Evolutionary conservation across 2,329 filamentous ascomycete genomes (phyloP), one percentile per base, ranked within the genome.

Genomic region (Trichoderma koningii): DNA sequence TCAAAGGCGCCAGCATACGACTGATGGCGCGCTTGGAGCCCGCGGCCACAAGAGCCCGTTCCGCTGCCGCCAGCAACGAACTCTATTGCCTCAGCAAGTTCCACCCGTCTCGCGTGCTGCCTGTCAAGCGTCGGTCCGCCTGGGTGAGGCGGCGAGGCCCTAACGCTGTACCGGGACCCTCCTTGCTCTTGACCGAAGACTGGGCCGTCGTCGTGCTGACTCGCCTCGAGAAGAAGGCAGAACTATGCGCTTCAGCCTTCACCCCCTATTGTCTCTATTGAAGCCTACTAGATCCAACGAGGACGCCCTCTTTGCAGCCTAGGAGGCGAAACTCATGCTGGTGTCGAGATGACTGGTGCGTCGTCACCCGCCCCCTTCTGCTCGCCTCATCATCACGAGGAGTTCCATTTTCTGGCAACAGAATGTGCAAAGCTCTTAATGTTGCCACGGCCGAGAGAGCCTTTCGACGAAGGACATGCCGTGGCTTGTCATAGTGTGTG

Each of bases 121-220:
- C 50, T 63, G 60, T 63, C 60, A 63, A 55, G 60, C 60, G 50
- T 55, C 60, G 60, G 60, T 63, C 60, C 60, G 50, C 50, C 57
- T 45, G 60, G 41, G 41, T 53, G 60, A 63, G 50, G 60, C 60
- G 41, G 60, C 60, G 60, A 55, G 60, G 26, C 60, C 60, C 60
- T 30, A 55, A 63, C 26, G 41, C 45, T 19, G 50, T 47, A 47
- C 41, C 45, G 30, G 50, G 60, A 45, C 42, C 51, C 50, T 63
- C 60, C 26, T 53, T 55, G 60, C 15, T 47, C 34, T 63, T 63
- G 60, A 63, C 60, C 60, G 60, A 63, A 42, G 41, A 34, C 60
- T 45, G 44, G 56, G 26, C 50, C 56, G 45, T 21, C 50, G 41
- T 45, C 28, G 28, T 44, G 42, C 41, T 63, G 60, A 63, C 60